Evolutionary conservation across 331 rosid species (phyloP), one percentile per base, ranked within the genome.

Genomic region (Quercus tomentella): DNA sequence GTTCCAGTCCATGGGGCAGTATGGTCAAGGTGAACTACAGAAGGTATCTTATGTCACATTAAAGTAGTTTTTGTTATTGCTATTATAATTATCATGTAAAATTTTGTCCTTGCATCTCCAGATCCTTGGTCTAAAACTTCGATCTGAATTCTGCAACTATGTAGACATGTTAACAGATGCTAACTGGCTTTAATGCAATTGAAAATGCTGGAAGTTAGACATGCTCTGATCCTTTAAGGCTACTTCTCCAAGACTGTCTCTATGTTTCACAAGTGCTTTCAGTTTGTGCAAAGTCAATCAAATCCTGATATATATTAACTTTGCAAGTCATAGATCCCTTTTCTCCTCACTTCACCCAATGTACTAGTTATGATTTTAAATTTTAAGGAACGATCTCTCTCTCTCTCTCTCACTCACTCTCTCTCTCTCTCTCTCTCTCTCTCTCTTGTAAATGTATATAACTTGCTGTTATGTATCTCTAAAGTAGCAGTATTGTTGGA

Each of bases 1-100:
- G 82, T 94, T 92, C 84, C 97, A 94, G 80, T 89, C 97, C 56
- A 92, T 94, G 98, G 97, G 98, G 56, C 95, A 89, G 82, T 94
- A 90, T 82, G 98, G 97, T 82, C 87, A 90, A 86, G 98, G 97
- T 25, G 97, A 94, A 87, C 88, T 89, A 62, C 96, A 92, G 66
- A 85, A 91, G 97, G 98, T 94, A 87, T 68, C 73, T 80, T 77
- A 56, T 37, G 60, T 83, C 73, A 18, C 73, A 52, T 35, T 74
- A 63, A 57, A 30, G 54, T 66, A 43, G 43, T n/a, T 62, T 67
- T 67, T 73, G 56, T 30, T 58, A 12, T 23, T 51, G 35, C 71
- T 74, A 55, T 65, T 70, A 56, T 77, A 17, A 71, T 79, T 43
- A 66, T 30, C 11, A 22, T 65, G 21, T 68, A 33, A 49, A 49